Percentiles rank a stretch among this genome's conserved stretches.
Conservation (phyloP, 345 rosid genomes). For the Arabis hirsuta region DNA sequence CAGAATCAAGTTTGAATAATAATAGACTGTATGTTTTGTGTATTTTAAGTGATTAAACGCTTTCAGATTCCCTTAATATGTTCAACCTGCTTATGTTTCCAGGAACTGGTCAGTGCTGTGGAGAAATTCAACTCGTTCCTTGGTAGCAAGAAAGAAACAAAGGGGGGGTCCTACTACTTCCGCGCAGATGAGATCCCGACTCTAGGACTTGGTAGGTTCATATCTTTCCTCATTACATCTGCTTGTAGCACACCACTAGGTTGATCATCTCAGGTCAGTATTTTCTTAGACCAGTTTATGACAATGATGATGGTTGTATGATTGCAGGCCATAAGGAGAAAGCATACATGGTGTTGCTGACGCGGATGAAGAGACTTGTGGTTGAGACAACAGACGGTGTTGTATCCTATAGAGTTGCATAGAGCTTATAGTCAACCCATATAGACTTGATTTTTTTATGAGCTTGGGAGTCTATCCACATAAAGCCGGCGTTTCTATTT, state of each 20-base stretch:
- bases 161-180: constrained; percentile 53
- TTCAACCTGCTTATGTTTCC: constrained; percentile 26
- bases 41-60: neutral
- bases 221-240: neutral
- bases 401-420: constrained; percentile 57
- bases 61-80: neutral
- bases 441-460: neutral
- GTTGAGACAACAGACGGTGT: constrained; percentile 65
- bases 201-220: constrained; percentile 60
- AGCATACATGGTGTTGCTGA: constrained; percentile 61
- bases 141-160: constrained; percentile 49
- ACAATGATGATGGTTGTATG: constrained; percentile 26
- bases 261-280: constrained; percentile 2
- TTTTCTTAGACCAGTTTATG: neutral
- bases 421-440: neutral
- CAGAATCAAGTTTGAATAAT: constrained; percentile 5
- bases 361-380: constrained; percentile 64
- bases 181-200: constrained; percentile 70
- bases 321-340: constrained; percentile 68
- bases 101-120: constrained; percentile 77
- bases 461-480: neutral
- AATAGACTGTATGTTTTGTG: neutral
- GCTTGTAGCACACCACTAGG: constrained; percentile 19
- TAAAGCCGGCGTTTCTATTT: neutral
- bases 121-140: constrained; percentile 68